phyloP scores from a whole-genome alignment of 495 filamentous ascomycete genomes.

The Hypomontagnella submonticulosa region DNA sequence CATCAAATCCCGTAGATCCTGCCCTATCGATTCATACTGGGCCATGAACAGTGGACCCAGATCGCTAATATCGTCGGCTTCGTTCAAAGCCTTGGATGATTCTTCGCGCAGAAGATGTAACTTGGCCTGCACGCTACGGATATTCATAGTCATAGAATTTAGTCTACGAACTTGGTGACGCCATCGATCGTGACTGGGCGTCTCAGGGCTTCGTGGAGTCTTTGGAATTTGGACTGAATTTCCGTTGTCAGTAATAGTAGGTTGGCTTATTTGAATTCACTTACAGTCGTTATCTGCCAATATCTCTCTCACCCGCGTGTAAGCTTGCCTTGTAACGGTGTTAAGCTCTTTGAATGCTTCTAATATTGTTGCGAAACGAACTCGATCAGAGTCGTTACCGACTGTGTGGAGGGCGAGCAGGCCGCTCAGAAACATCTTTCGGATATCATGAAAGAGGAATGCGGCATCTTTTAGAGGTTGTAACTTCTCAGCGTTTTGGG shows the following conservation, averaged over 20 bases:
- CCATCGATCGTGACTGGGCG: conserved; percentile 80
- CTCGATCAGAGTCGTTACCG: conserved; percentile 80
- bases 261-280: conserved; percentile 41
- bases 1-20: conserved; percentile 82
- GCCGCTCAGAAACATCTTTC: conserved; percentile 86
- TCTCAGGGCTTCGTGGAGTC: conserved; percentile 74
- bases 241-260: conserved; percentile 50
- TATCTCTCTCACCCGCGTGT: conserved; percentile 68
- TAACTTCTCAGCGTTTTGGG: conserved; percentile 81
- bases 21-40: conserved; percentile 94
- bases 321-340: conserved; percentile 65
- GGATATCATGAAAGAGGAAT: conserved; percentile 78
- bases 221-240: conserved; percentile 62
- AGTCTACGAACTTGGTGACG: conserved; percentile 87
- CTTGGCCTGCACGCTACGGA: conserved; percentile 92
- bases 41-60: conserved; percentile 79
- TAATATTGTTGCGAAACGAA: conserved; percentile 80
- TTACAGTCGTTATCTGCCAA: conserved; percentile 87
- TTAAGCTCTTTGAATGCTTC: conserved; percentile 77
- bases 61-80: conserved; percentile 76
- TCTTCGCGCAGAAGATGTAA: conserved; percentile 93
- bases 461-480: conserved; percentile 81
- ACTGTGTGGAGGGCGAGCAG: conserved; percentile 89
- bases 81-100: conserved; percentile 78
- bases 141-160: conserved; percentile 86